These are phyloP conservation scores for Calocybe indica DNA, from an alignment of 768 basidiomycete species.

Conservation along the genomic window DNA sequence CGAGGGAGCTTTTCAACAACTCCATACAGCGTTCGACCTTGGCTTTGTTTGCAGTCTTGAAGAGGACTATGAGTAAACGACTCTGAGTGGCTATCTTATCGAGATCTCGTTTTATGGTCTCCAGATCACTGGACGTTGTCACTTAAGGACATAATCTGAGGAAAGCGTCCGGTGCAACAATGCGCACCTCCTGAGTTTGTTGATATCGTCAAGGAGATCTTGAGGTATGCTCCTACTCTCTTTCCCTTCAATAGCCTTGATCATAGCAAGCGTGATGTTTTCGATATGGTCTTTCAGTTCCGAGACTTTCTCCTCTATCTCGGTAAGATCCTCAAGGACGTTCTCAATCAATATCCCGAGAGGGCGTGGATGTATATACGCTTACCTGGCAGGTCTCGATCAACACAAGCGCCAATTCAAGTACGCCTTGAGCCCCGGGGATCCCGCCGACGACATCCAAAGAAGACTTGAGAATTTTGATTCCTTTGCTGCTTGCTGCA, in stretches of 20 bases:
- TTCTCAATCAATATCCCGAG: not conserved
- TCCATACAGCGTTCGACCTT: constrained; percentile 1
- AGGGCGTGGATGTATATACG: no score
- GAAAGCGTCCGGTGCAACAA: not conserved
- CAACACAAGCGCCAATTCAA: not conserved
- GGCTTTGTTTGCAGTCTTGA: not conserved
- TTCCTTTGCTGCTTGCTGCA: not conserved
- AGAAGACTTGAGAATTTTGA: not conserved
- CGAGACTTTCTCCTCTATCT: not conserved
- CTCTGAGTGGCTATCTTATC: not conserved
- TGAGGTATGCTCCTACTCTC: not conserved
- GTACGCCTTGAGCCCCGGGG: not conserved
- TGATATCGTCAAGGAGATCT: not conserved
- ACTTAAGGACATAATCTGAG: not conserved
- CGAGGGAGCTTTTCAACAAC: not conserved
- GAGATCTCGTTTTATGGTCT: not conserved
- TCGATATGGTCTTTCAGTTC: not conserved
- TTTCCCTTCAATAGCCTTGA: not conserved
- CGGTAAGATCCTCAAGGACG: not conserved
- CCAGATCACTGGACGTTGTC: not conserved
- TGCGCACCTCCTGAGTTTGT: not conserved
- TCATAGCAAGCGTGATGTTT: not conserved
- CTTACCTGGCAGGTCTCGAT: not conserved
- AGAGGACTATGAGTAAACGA: not conserved
- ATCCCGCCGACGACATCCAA: not conserved